Base-by-base conservation (phyloP, 768 basidiomycete genomes). In the Tulasnella sp. region DNA sequence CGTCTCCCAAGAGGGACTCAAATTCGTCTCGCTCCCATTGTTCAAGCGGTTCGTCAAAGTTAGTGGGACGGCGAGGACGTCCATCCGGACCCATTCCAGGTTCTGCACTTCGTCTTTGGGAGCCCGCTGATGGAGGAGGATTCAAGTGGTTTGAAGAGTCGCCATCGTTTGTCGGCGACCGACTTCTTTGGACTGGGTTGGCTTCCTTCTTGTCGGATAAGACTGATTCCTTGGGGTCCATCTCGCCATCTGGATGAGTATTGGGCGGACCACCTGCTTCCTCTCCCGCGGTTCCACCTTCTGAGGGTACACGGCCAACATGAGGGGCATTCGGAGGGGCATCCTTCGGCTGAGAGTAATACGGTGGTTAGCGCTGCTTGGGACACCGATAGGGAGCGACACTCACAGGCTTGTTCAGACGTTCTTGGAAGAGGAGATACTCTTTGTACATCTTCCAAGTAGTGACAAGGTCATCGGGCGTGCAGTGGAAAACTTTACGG, bases 401-500 rank as follows among this genome's bases (percentile, higher is more conserved):
- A 83, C 88, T 78, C 80, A 92, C 93, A 39, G 86, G 87, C 83
- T 89, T 92, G 79, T 86, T 88, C 78, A 93, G 80, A 2, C 92
- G 88, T 78, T 94, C 93, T 67, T 94, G 91, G 80, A 91, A 87
- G 6, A 86, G 82, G 67, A 91, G 84, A 80, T 93, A 98, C 78
- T 96, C 93, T 81, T 91, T 96, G 83, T 91, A 98, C 81, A 94
- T 92, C 80, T 96, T 96, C 97, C 97, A 99, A 0, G 96, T 97
- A 1, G 91, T 91, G 77, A 98, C 89, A 31, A 90, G 85, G 82
- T 99, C 96, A 82, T 99, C 97, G 6, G 97, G 97, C 74, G 96
- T 85, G 42, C 92, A 91, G 80, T 94, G 91, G 85, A 99, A 99
- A 3, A 98, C 95, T 81, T 93, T 96, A 75, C 96, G 91, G 84